Evolutionary conservation across 768 basidiomycete species (phyloP).

Genomic region (Tulasnella calospora): DNA sequence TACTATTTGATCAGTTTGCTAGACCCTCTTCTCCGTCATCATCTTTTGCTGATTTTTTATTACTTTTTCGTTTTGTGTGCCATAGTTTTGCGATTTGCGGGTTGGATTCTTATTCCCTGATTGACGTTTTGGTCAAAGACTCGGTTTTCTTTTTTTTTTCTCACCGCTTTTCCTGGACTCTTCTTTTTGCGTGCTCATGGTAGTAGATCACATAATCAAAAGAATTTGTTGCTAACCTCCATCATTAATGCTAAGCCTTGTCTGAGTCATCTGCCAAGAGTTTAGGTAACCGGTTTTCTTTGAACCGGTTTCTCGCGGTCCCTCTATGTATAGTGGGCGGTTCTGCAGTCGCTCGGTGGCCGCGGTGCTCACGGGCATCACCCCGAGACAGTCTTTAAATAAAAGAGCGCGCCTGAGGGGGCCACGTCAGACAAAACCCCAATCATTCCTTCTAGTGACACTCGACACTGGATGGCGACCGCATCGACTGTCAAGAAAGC

Average conservation of each 20-base stretch:
- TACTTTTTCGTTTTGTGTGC: conserved; percentile 5
- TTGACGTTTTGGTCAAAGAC: not conserved
- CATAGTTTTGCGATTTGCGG: not conserved
- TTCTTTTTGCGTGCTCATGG: not conserved
- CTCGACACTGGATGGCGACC: not conserved
- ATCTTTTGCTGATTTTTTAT: conserved; percentile 11
- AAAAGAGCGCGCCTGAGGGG: not conserved
- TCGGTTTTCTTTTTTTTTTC: not conserved
- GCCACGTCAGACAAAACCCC: not conserved
- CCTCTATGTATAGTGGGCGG: not conserved
- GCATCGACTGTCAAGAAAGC: not conserved
- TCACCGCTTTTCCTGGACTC: not conserved
- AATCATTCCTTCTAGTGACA: not conserved
- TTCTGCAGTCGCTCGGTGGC: not conserved
- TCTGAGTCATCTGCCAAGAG: not conserved
- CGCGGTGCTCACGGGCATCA: not conserved
- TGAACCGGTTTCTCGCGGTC: not conserved
- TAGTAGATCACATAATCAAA: conserved; percentile 6
- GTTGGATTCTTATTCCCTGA: not conserved
- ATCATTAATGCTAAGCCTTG: not conserved
- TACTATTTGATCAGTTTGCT: not conserved
- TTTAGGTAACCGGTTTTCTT: not conserved
- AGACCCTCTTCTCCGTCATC: not conserved
- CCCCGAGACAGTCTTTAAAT: not conserved
- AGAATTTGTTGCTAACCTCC: conserved; percentile 4